Evolutionary conservation across 306 rosid genomes (phyloP), one percentile per base, ranked within the genome.

Genomic region (Sindora glabra): DNA sequence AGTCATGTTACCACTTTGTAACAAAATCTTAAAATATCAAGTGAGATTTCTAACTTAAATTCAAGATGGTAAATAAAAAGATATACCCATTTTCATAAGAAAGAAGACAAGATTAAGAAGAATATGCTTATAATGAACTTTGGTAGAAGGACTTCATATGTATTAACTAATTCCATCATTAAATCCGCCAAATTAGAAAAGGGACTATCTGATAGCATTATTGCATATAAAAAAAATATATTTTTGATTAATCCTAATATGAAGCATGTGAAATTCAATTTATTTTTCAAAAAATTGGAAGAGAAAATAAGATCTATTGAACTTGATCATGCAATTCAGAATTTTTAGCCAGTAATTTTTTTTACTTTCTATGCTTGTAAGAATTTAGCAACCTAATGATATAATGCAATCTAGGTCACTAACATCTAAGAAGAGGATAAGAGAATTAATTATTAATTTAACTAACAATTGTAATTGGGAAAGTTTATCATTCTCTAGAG

Each of bases 141-240:
- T 3, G 99, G 99, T 55, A 92, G 74, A 27, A 90, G 90, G 36
- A 92, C 56, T 79, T 72, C 78, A 71, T 89, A 89, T 29, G 94
- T 83, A 62, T 84, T 90, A 19, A 92, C 97, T 22, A 89, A 86
- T 71, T 89, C 99, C 96, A 92, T 92, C 99, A 92, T 92, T 61
- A 92, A 81, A 69, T 89, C 95, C 66, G 89, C 95, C 85, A 92
- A 81, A 73, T 86, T 90, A 53, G 99, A 82, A 69, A 92, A 89
- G 55, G 99, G 99, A 49, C 96, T 92, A 71, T 92, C 99, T 60
- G 89, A 83, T 70, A 88, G 96, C 89, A 92, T 84, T 76, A n/a
- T n/a, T n/a, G n/a, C n/a, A n/a, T n/a, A n/a, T n/a, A n/a, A n/a
- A n/a, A n/a, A n/a, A n/a, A n/a, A n/a, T n/a, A 67, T 34, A 44